These are phyloP conservation scores for Kazachstania martiniae DNA, from an alignment of 805 yeast species.

Conservation along the genomic window DNA sequence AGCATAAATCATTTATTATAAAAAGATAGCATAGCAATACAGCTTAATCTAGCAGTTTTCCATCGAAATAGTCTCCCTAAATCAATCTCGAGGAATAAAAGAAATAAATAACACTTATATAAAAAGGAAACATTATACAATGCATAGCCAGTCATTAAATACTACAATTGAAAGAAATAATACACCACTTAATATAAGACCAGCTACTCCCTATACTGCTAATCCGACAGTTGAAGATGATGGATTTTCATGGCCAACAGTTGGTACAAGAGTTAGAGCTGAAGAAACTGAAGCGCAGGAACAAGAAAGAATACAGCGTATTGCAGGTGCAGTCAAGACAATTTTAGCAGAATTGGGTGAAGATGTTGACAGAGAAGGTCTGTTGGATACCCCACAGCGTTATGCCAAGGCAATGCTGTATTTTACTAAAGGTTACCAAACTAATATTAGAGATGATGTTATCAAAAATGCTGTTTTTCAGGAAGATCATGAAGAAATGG, in stretches of 20 bases:
- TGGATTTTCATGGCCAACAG: conserved; percentile 89
- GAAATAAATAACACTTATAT: no score
- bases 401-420: conserved; percentile 94
- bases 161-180: conserved; percentile 5
- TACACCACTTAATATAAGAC: conserved; percentile 63
- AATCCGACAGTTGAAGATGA: conserved; percentile 82
- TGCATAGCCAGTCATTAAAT: not conserved
- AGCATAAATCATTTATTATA: no score
- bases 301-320: conserved; percentile 55
- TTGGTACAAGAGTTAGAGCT: conserved; percentile 70
- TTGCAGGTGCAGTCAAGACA: conserved; percentile 69
- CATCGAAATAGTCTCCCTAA: no score
- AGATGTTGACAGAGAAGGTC: conserved; percentile 79
- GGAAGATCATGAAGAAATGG: conserved; percentile 99
- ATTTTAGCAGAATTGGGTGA: conserved; percentile 83
- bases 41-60: no score
- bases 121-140: no score
- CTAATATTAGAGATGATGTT: conserved; percentile 73
- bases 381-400: conserved; percentile 88
- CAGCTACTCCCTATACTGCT: conserved; percentile 73
- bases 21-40: no score
- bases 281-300: conserved; percentile 61
- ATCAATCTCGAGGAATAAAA: no score
- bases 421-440: conserved; percentile 95
- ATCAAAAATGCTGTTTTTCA: conserved; percentile 93